A percentile compares a stretch with the other conserved stretches of the same genome.
Conservation (phyloP, 2,329 filamentous ascomycete species). For the Dothistroma septosporum region DNA sequence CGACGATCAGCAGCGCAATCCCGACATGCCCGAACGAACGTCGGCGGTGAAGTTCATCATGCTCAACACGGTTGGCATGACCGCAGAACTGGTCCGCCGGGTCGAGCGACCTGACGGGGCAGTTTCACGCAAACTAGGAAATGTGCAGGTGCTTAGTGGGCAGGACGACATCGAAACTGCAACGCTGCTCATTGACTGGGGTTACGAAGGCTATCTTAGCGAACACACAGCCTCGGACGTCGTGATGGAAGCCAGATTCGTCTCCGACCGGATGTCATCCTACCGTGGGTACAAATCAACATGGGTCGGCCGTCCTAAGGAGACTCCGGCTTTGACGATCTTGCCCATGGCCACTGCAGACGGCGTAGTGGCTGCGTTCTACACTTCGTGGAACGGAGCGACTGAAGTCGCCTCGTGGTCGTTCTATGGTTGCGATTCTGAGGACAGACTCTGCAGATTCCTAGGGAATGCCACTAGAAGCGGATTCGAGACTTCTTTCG, state of each 20-base stretch:
- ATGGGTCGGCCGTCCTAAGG: conserved; percentile 34
- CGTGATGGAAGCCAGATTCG: conserved; percentile 27
- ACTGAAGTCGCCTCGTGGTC: conserved; percentile 44
- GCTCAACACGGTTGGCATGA: conserved; percentile 7
- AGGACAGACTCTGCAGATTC: neutral
- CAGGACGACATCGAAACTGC: conserved; percentile 5
- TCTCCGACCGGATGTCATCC: conserved; percentile 32
- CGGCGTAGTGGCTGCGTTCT: conserved; percentile 31
- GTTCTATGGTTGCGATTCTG: conserved; percentile 21
- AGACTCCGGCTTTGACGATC: neutral
- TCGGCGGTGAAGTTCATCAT: conserved; percentile 13
- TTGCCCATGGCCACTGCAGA: conserved; percentile 1
- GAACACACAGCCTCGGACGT: conserved; percentile 6
- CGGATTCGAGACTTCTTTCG: conserved; percentile 14
- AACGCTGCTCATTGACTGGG: conserved; percentile 52
- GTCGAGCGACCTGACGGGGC: conserved; percentile 12
- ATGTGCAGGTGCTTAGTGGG: conserved; percentile 8
- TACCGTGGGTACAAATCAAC: conserved; percentile 49
- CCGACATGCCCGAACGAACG: neutral
- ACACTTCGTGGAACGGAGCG: conserved; percentile 50
- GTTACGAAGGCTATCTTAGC: conserved; percentile 3
- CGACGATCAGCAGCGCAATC: conserved; percentile 7
- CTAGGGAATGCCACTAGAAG: conserved; percentile 9
- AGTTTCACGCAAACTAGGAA: conserved; percentile 7
- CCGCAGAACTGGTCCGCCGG: conserved; percentile 9